Evolutionary conservation across 108 stramenopile species (phyloP), one percentile per base, ranked within the genome.

Genomic region (Mediolabrus comicus): DNA sequence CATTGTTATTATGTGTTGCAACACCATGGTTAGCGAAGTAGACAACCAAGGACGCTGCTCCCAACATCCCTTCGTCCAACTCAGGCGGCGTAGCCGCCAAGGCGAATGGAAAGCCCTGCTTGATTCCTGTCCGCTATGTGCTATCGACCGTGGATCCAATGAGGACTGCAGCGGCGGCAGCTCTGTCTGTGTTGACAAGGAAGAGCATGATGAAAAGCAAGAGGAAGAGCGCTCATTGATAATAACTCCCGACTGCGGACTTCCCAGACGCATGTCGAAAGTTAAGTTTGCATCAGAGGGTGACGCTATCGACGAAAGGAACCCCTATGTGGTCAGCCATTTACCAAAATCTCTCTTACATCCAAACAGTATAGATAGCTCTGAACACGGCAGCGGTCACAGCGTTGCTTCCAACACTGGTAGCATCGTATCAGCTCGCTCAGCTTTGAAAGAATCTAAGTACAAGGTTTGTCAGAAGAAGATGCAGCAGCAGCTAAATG

Each of bases 71-170:
- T 72, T 72, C 43, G 62, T 72, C 35, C 71, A 72, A 72, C 28
- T 72, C 31, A 63, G 49, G 41, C 71, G 71, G 31, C 56, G 33
- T 6, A 39, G 49, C 36, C 54, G 71, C 34, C 28, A 62, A n/a
- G 71, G 62, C 31, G 62, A 64, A 19, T 72, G 71, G 71, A 72
- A 72, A 56, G 52, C 71, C 22, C 24, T 72, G 27, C 41, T 72
- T 12, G 62, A 72, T 16, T 30, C 55, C 4, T 72, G 71, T 16
- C 71, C 71, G 0, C 39, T 72, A 3, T 72, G 71, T 54, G 30
- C 34, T 2, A 72, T 63, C 17, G 62, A 46, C 60, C 55, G 63
- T 55, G 24, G 13, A 1, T 11, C n/a, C 11, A 49, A 36, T 2
- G 35, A 25, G 10, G 51, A 41, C 32, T 55, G 54, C 59, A 30